Evolutionary conservation across 169 alveolate genomes (phyloP).

Genomic region (Plasmodium billcollinsi): DNA sequence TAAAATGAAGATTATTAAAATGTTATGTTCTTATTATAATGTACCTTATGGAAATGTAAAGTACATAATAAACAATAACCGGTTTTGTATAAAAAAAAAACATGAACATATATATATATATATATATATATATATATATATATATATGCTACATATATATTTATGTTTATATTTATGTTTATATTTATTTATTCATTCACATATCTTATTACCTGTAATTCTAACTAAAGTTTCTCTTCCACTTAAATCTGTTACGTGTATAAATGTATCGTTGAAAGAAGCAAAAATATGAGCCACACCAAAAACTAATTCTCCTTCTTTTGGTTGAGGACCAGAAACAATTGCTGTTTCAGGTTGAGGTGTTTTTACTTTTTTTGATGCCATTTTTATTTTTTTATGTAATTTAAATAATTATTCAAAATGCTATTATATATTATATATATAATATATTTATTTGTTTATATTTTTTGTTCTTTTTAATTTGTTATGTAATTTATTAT

Average conservation of each 20-base stretch:
- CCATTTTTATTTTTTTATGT: slow-evolving; percentile 58
- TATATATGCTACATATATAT: background rate
- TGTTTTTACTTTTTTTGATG: slow-evolving; percentile 70
- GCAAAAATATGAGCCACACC: slow-evolving; percentile 99
- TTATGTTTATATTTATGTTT: background rate
- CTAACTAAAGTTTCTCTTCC: slow-evolving; percentile 99
- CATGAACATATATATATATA: background rate
- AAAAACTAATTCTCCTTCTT: slow-evolving; percentile 95
- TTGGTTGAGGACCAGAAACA: slow-evolving; percentile 89
- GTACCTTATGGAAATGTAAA: background rate
- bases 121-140: slow-evolving; percentile 10
- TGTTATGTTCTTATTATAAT: background rate
- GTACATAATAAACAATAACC: background rate
- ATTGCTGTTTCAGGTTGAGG: slow-evolving; percentile 77
- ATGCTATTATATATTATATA: background rate
- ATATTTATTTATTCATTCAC: slow-evolving; percentile 1
- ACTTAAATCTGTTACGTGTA: slow-evolving; percentile 99
- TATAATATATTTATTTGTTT: background rate
- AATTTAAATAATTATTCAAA: slow-evolving; percentile 10
- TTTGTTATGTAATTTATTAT: background rate
- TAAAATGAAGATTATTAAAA: background rate
- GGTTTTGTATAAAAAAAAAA: background rate
- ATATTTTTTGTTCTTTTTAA: background rate
- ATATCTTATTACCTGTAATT: slow-evolving; percentile 91
- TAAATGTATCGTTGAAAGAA: slow-evolving; percentile 99